Conservation (phyloP, 148 eudicot species). For the Dysphania ambrosioides region DNA sequence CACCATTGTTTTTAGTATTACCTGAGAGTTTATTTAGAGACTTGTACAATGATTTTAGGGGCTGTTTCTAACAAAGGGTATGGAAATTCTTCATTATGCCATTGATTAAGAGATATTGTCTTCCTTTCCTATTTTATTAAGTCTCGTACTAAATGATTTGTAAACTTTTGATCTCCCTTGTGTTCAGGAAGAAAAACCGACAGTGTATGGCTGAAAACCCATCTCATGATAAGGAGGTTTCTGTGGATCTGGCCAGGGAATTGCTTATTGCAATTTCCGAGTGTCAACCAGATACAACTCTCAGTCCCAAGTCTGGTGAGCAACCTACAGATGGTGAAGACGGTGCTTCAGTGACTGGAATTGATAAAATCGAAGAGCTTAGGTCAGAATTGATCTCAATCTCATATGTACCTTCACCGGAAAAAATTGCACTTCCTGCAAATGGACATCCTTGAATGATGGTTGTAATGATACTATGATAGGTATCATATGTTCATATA, state of each 20-base stretch:
- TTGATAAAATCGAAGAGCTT: conserved; percentile 31
- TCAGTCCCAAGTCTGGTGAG: conserved; percentile 7
- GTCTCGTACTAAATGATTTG: no score
- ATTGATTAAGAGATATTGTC: background rate
- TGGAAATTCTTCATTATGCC: background rate
- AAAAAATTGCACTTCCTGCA: conserved; percentile 19
- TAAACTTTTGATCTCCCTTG: background rate
- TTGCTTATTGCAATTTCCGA: conserved; percentile 52
- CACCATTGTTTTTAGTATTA: background rate
- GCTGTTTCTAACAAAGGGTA: background rate
- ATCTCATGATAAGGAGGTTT: conserved; percentile 30
- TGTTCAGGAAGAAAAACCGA: background rate
- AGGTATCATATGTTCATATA: background rate
- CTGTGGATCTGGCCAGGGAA: conserved; percentile 45
- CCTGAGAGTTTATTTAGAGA: background rate
- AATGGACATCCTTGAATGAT: conserved; percentile 10
- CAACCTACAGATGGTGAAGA: conserved; percentile 3
- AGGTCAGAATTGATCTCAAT: conserved; percentile 50
- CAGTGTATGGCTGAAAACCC: conserved; percentile 28
- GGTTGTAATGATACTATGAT: background rate
- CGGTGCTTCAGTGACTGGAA: conserved; percentile 1
- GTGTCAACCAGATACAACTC: conserved; percentile 30
- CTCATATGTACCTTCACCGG: conserved; percentile 35
- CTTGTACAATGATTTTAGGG: no score
- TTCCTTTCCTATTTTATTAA: background rate